Evolutionary conservation across 1,284 basidiomycete species (phyloP).

Genomic region (Tilletia setariae): DNA sequence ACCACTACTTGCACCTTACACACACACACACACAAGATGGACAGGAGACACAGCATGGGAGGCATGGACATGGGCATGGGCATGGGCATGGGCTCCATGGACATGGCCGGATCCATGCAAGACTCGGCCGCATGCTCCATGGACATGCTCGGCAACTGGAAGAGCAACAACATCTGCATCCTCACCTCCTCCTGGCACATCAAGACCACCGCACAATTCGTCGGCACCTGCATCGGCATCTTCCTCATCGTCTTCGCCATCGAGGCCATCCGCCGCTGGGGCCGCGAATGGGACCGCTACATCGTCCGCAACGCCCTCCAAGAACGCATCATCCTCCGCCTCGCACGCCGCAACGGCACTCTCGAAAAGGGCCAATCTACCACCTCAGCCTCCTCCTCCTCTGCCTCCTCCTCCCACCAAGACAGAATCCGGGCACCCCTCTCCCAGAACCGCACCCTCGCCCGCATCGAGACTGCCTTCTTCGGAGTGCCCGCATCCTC

Average conservation of each 20-base stretch:
- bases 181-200: conserved; percentile 23
- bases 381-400: neutral
- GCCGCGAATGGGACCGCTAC: conserved; percentile 29
- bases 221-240: conserved; percentile 26
- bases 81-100: neutral
- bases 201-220: conserved; percentile 24
- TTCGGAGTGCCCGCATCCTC: conserved; percentile 14
- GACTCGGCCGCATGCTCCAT: conserved; percentile 11
- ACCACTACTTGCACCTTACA: too few species aligned
- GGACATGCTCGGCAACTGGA: conserved; percentile 22
- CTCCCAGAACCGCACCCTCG: neutral
- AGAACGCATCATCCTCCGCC: conserved; percentile 11
- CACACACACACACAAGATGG: neutral
- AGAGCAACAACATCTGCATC: conserved; percentile 16
- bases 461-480: conserved; percentile 17
- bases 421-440: neutral
- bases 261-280: conserved; percentile 23
- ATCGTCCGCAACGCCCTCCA: conserved; percentile 20
- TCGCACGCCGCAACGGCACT: neutral
- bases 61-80: conserved; percentile 1
- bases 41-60: neutral
- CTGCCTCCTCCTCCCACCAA: neutral
- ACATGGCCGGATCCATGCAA: neutral
- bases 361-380: neutral
- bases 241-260: conserved; percentile 27